Conservation (phyloP, 2,329 filamentous ascomycete genomes). For the Aspergillus vadensis region DNA sequence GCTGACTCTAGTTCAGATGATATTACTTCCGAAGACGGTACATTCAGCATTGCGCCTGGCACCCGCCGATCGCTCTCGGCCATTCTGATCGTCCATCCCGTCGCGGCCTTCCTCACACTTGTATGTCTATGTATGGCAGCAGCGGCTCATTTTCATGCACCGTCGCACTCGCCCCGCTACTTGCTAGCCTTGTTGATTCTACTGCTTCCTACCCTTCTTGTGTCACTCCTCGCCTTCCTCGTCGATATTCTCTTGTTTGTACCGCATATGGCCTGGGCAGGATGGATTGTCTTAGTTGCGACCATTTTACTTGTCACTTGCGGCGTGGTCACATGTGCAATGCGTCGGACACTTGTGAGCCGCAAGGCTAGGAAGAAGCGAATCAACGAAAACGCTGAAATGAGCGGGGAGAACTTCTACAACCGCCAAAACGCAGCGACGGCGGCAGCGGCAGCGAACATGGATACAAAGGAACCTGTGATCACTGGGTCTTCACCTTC, state of each 20-base stretch:
- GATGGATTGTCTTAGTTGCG: slow-evolving; percentile 87
- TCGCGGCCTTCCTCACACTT: slow-evolving; percentile 83
- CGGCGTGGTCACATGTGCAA: slow-evolving; percentile 85
- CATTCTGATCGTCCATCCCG: slow-evolving; percentile 88
- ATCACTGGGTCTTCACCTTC: slow-evolving; percentile 57
- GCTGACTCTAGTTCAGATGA: slow-evolving; percentile 27
- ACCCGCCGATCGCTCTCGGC: slow-evolving; percentile 73
- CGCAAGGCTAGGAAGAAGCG: slow-evolving; percentile 90
- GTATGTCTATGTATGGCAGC: slow-evolving; percentile 79
- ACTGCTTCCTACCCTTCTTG: slow-evolving; percentile 78
- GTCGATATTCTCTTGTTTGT: slow-evolving; percentile 94
- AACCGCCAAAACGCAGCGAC: slow-evolving; percentile 57
- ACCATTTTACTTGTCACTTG: slow-evolving; percentile 82
- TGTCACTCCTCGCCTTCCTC: slow-evolving; percentile 83
- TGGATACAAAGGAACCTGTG: slow-evolving; percentile 60
- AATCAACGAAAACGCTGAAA: slow-evolving; percentile 91
- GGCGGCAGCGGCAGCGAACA: slow-evolving; percentile 37
- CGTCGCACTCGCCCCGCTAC: slow-evolving; percentile 87
- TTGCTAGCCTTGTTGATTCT: slow-evolving; percentile 83
- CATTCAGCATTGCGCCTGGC: slow-evolving; percentile 66
- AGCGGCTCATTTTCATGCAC: slow-evolving; percentile 80
- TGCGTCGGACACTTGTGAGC: slow-evolving; percentile 88
- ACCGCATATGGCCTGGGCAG: slow-evolving; percentile 90
- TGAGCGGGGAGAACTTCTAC: slow-evolving; percentile 94
- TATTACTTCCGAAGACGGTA: slow-evolving; percentile 45